Evolutionary conservation across 257 asterid species (phyloP), one percentile per base, ranked within the genome.

Genomic region (Nemophila menziesii): DNA sequence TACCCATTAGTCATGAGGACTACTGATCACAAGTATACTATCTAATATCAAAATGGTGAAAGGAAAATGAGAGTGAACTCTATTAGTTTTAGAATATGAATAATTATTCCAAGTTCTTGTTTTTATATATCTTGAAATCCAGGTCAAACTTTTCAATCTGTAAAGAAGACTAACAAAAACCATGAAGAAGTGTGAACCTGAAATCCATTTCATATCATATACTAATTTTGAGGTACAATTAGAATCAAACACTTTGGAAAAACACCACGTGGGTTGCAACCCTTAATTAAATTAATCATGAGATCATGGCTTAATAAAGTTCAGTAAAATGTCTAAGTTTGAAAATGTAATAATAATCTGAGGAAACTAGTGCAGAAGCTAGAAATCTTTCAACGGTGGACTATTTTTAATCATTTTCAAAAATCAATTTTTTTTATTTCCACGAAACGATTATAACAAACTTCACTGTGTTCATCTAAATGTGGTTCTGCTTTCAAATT

Each of bases 141-240:
- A 57, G 62, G 72, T 65, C 78, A 65, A 69, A 67, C 57, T 57
- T 70, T 48, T 29, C 64, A 50, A 51, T 39, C 21, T 58, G 47
- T 18, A 39, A 42, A 23, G 47, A 33, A 39, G 44, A 55, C 21
- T 16, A 46, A 54, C 17, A 51, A 49, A 13, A n/a, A n/a, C n/a
- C 46, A 46, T 22, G 46, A 29, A 18, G 9, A 48, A 26, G 42
- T 19, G 48, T 45, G 80, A 63, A 59, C 60, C 54, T 64, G 52
- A 73, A 51, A 58, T 44, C 12, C 12, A 2, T 29, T 29, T 2
- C 36, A 2, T 7, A 13, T 7, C 36, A 29, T 7, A 29, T 29
- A 2, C 36, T 29, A 13, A 7, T 29, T 29, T 7, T 7, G 36
- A 29, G 36, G 36, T 13, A 29, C 8, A 29, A 3, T 29, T 29